phyloP scores from a whole-genome alignment of 169 alveolate species.

The Plasmodium reichenowi region DNA sequence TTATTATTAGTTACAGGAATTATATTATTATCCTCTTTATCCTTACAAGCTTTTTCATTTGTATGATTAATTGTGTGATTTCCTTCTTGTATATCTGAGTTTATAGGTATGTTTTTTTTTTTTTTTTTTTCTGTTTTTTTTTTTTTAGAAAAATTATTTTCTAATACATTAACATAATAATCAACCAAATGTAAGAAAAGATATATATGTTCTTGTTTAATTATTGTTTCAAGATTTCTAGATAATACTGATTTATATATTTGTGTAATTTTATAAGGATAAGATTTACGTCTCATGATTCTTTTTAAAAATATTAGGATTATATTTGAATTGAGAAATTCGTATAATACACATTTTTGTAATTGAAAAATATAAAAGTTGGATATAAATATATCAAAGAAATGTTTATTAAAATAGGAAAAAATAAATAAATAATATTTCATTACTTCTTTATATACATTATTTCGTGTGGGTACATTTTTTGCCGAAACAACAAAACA shows the following conservation, averaged over 20 bases:
- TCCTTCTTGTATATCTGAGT: neutral
- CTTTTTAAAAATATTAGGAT: slow-evolving; percentile 38
- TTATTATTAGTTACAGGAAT: neutral
- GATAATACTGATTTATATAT: slow-evolving; percentile 22
- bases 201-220: neutral
- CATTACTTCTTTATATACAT: slow-evolving; percentile 9
- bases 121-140: slow-evolving; percentile 8
- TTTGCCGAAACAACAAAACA: neutral
- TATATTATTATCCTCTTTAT: neutral
- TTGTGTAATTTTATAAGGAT: slow-evolving; percentile 61
- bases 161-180: slow-evolving; percentile 41
- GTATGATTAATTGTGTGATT: neutral
- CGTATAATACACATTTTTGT: neutral
- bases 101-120: too few relatives aligned
- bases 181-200: slow-evolving; percentile 36
- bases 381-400: slow-evolving; percentile 29
- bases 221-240: neutral
- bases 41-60: neutral
- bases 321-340: slow-evolving; percentile 12
- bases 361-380: neutral
- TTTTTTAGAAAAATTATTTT: slow-evolving; percentile 6
- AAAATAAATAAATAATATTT: slow-evolving; percentile 49
- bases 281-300: slow-evolving; percentile 34
- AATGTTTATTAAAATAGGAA: slow-evolving; percentile 39
- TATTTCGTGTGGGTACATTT: neutral